Evolutionary conservation across 228 moss, liverwort and hornwort genomes (phyloP).

Genomic region (Sphagnum fallax): DNA sequence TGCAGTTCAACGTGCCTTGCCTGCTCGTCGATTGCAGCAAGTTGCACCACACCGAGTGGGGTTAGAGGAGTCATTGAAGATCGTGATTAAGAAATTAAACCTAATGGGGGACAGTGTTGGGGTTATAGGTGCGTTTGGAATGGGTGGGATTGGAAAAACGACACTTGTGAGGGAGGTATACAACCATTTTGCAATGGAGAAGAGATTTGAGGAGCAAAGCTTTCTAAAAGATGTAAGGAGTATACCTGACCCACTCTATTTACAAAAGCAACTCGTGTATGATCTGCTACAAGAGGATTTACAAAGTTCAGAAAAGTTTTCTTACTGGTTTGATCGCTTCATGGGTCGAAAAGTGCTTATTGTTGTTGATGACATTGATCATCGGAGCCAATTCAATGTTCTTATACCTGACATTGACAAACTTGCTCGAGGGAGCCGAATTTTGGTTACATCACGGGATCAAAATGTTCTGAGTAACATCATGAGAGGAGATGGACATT

Average conservation of each 20-base stretch:
- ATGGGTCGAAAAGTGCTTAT: not conserved
- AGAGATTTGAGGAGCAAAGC: not conserved
- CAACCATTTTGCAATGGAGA: slow-evolving; percentile 7
- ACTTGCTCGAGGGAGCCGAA: slow-evolving; percentile 20
- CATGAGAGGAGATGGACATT: not conserved
- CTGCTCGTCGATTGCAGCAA: too few relatives aligned
- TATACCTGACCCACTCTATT: not conserved
- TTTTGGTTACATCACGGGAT: slow-evolving; percentile 15
- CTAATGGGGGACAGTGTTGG: slow-evolving; percentile 12
- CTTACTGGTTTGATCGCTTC: not conserved
- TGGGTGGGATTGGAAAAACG: slow-evolving; percentile 38
- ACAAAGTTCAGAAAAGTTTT: not conserved
- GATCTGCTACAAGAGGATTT: slow-evolving; percentile 1
- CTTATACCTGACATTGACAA: slow-evolving; percentile 2
- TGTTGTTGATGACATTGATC: slow-evolving; percentile 3
- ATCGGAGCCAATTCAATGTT: not conserved
- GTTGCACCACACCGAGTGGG: not conserved
- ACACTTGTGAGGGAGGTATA: slow-evolving; percentile 23
- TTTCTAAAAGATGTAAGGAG: slow-evolving; percentile 5
- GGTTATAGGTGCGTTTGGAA: slow-evolving; percentile 22
- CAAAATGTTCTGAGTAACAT: not conserved
- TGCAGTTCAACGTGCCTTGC: too few relatives aligned
- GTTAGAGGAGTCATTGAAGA: not conserved
- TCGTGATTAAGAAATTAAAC: not conserved
- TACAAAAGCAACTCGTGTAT: slow-evolving; percentile 8